Base-by-base conservation (phyloP, 108 stramenopile genomes). In the Pseudonitzschia pungens region DNA sequence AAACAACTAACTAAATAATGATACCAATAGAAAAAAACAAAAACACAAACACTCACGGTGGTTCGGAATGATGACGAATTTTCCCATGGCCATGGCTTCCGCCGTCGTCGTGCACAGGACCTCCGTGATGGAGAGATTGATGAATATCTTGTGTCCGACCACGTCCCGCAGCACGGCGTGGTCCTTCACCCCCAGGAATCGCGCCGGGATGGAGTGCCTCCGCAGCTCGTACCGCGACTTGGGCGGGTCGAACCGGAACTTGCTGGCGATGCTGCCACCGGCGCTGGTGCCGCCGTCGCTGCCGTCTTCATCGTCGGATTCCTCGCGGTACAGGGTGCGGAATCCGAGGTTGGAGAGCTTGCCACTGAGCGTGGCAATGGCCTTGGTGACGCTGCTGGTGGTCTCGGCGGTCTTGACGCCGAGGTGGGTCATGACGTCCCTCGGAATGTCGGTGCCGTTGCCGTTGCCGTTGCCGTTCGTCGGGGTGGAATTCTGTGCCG, bases 61-160 rank as follows among this genome's bases (percentile, higher is more conserved):
- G 21, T 77, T 76, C 21, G 96, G 89, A 60, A 92, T 74, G 56
- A 96, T 79, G 24, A 89, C 93, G 77, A 92, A 97, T 75, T 97
- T 97, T 26, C 93, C 95, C 97, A 98, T 98, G 29, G 97, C 97
- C 64, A 98, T 67, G 20, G 97, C 97, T 75, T 98, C 97, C 10
- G 96, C 97, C 43, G 89, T 84, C 18, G 97, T 97, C 2, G 97
- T 98, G 78, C 96, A 97, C 54, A 98, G 69, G 0, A 98, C 97
- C 82, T 98, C 97, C 5, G 89, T 84, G 24, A 91, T 81, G 56
- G 90, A 92, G 15, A 92, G 91, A 73, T 98, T 98, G 40, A 98
- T 56, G 58, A 98, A 96, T 27, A 97, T 93, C 70, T 94, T 90
- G 78, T 96, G 88, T 21, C 84, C 52, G 0, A 72, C 76, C 51